Percentiles rank a stretch among this genome's conserved stretches.
Evolutionary conservation across 768 basidiomycete species (phyloP).

Genomic region (Calvatia gigantea): DNA sequence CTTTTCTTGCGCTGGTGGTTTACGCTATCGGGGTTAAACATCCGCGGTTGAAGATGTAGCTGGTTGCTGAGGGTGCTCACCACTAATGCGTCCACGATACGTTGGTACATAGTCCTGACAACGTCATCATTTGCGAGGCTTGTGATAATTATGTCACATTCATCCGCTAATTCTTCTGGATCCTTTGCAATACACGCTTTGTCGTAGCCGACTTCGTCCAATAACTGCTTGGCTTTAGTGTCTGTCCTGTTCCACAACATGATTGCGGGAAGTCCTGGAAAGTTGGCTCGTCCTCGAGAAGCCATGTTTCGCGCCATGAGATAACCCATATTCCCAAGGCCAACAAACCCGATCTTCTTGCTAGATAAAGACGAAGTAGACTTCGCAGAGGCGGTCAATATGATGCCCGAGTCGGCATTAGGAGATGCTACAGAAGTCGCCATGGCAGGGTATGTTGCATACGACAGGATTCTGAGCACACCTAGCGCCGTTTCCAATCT

Average conservation of each 20-base stretch:
- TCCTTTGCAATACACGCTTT: constrained; percentile 53
- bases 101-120: constrained; percentile 58
- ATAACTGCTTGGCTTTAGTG: constrained; percentile 56
- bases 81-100: constrained; percentile 56
- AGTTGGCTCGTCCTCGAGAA: constrained; percentile 36
- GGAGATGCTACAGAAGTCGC: not conserved
- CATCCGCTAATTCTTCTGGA: constrained; percentile 54
- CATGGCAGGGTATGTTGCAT: constrained; percentile 7
- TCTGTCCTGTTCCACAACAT: constrained; percentile 74
- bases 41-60: not conserved
- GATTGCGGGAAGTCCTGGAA: constrained; percentile 43
- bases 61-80: constrained; percentile 27
- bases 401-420: not conserved
- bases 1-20: constrained; percentile 47
- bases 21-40: constrained; percentile 27
- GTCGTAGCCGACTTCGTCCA: constrained; percentile 50
- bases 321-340: constrained; percentile 67
- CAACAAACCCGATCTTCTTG: constrained; percentile 39
- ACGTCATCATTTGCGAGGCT: constrained; percentile 71
- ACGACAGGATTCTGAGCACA: constrained; percentile 5
- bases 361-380: constrained; percentile 19
- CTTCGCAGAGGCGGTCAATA: constrained; percentile 19
- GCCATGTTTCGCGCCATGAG: constrained; percentile 82
- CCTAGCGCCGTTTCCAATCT: not conserved
- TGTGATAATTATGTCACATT: constrained; percentile 76